Percentiles rank a stretch among this genome's conserved stretches.
Conservation (phyloP, 2,329 filamentous ascomycete species). For the Botrytis fragariae region DNA sequence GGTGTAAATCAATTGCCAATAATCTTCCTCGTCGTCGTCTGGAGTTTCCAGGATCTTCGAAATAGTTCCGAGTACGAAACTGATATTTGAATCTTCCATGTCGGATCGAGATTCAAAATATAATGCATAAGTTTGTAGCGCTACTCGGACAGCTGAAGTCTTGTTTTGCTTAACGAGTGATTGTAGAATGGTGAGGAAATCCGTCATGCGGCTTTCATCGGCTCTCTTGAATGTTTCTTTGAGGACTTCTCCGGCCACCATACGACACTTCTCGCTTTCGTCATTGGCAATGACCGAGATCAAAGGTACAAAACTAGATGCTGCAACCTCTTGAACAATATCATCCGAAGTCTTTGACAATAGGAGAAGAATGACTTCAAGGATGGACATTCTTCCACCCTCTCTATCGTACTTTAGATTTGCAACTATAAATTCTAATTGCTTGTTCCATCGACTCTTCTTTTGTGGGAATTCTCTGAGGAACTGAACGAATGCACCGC, state of each 20-base stretch:
- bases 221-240: conserved; percentile 78
- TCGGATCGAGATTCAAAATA: conserved; percentile 70
- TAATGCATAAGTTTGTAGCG: conserved; percentile 76
- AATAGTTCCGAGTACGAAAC: conserved; percentile 51
- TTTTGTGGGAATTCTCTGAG: conserved; percentile 91
- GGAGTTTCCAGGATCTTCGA: conserved; percentile 50
- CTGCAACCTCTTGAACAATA: conserved; percentile 76
- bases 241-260: conserved; percentile 76
- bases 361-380: conserved; percentile 87
- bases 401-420: conserved; percentile 90
- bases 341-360: conserved; percentile 80
- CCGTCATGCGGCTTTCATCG: conserved; percentile 67
- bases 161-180: conserved; percentile 75
- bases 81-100: conserved; percentile 57
- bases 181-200: conserved; percentile 68
- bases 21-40: conserved; percentile 53
- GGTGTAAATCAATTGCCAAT: conserved; percentile 70
- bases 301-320: conserved; percentile 80
- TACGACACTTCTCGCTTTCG: conserved; percentile 78
- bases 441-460: conserved; percentile 83
- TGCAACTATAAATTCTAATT: conserved; percentile 81
- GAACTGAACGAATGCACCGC: conserved; percentile 91
- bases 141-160: conserved; percentile 65
- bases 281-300: conserved; percentile 87
- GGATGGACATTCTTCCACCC: conserved; percentile 84